phyloP scores from a whole-genome alignment of 1,139 yeast species.

The Spencermartinsiella ligniputridi region DNA sequence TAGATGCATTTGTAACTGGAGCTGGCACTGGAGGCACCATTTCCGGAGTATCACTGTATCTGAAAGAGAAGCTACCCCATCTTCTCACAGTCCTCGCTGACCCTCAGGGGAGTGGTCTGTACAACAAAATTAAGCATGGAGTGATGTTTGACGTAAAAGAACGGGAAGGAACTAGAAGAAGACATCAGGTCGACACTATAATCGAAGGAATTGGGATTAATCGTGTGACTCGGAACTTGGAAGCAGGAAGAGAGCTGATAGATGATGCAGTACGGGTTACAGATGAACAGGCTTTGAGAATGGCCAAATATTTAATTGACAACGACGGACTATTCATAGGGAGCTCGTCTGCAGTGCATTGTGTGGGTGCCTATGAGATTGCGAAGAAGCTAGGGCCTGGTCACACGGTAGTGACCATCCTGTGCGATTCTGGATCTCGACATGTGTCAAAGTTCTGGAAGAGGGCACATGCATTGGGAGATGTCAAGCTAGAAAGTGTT shows the following conservation, averaged over 20 bases:
- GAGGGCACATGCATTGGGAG: constrained; percentile 29
- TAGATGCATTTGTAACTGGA: constrained; percentile 81
- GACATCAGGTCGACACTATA: constrained; percentile 94
- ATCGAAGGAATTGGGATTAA: constrained; percentile 94
- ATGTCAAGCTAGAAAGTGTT: constrained; percentile 10
- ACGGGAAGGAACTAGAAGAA: constrained; percentile 85
- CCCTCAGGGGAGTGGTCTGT: constrained; percentile 93
- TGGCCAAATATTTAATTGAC: constrained; percentile 80
- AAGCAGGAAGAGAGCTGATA: constrained; percentile 52
- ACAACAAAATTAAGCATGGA: constrained; percentile 77
- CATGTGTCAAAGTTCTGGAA: constrained; percentile 94
- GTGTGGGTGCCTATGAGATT: constrained; percentile 76
- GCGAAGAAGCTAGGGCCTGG: constrained; percentile 61
- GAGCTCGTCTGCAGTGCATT: constrained; percentile 85
- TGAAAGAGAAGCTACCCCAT: constrained; percentile 48
- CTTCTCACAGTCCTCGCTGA: constrained; percentile 64
- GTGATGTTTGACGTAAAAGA: constrained; percentile 91
- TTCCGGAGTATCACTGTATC: constrained; percentile 73
- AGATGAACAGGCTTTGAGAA: constrained; percentile 74
- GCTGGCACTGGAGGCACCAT: constrained; percentile 78
- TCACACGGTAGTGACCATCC: constrained; percentile 72
- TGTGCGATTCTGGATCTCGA: constrained; percentile 89
- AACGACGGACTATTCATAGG: constrained; percentile 91
- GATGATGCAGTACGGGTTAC: constrained; percentile 77
- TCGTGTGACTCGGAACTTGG: constrained; percentile 76